phyloP scores from a whole-genome alignment of 352 stramenopile species.

The Pythium plurisporium region DNA sequence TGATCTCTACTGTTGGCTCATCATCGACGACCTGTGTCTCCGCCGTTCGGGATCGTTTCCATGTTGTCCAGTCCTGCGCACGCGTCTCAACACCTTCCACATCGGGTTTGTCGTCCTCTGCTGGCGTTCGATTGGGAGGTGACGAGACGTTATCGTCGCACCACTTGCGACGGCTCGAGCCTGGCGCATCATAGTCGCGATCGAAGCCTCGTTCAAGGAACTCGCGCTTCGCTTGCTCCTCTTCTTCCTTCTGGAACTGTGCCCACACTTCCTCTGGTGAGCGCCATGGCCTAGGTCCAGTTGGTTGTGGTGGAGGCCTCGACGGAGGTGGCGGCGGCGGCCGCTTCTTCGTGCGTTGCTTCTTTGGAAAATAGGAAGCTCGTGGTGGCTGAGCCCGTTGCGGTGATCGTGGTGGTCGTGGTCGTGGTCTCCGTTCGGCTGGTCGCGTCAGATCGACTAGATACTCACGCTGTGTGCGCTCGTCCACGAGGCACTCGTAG shows the following conservation, averaged over 20 bases:
- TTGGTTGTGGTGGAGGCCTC: not conserved
- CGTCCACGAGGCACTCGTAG: conserved; percentile 68
- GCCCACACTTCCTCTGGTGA: conserved; percentile 69
- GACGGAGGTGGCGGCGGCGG: conserved; percentile 6
- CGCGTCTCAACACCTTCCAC: not conserved
- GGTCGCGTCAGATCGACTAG: conserved; percentile 25
- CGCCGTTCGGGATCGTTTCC: conserved; percentile 1
- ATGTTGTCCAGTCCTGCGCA: conserved; percentile 10
- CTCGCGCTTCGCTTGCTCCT: conserved; percentile 48
- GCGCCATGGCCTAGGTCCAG: conserved; percentile 22
- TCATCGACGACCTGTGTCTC: too few relatives aligned
- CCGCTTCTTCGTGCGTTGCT: not conserved
- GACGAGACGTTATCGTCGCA: not conserved
- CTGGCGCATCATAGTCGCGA: conserved; percentile 30
- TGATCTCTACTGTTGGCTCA: too few relatives aligned
- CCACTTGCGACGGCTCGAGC: not conserved
- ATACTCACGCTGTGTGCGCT: conserved; percentile 49
- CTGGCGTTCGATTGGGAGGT: not conserved
- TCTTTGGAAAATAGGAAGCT: conserved; percentile 6
- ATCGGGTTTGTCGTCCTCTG: not conserved
- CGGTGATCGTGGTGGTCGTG: not conserved
- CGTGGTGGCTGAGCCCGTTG: conserved; percentile 1
- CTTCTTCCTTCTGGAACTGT: conserved; percentile 66
- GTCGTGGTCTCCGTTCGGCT: not conserved
- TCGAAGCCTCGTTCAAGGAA: conserved; percentile 67